Evolutionary conservation across 2,329 filamentous ascomycete species (phyloP), one percentile per base, ranked within the genome.

Genomic region (Monosporascus sp.): DNA sequence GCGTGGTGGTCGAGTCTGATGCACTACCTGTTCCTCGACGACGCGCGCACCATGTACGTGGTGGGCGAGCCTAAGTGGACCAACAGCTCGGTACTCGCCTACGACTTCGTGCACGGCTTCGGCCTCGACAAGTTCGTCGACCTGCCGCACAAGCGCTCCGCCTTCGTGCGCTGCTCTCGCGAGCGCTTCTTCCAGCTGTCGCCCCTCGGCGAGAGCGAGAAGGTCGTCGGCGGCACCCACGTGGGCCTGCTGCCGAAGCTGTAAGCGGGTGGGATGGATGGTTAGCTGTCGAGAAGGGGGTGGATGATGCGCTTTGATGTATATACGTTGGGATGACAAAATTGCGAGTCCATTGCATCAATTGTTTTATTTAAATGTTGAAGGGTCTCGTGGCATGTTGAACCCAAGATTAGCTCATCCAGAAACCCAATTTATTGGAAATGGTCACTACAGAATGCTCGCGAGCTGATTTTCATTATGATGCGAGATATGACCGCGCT

Each of bases 101-200:
- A 91, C 68, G 88, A 92, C 61, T 80, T 89, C 51, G 82, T 86
- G 49, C 85, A 90, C 62, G 88, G 88, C 1, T 86, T 91, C 62
- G 82, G 83, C 7, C 75, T 91, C 38, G 84, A 88, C 61, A 88
- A 88, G 70, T 83, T 88, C 56, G 81, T 90, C 57, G 87, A 90
- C 60, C 70, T 90, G 57, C 85, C 85, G 5, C 83, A 89, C 61
- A 90, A 90, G 75, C 79, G 87, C 27, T 86, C 85, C 53, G 85
- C 84, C 2, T 79, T 88, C 56, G 79, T 88, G 66, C 76, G 78
- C 55, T 86, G 85, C 62, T 81, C 81, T 49, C 74, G 86, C 7
- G 84, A 86, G 66, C 76, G 85, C 53, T 90, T 88, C 74, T 89
- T 89, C 71, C 85, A 88, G 66, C 69, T 87, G 9, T 83, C 82